A percentile compares a stretch with the other conserved stretches of the same genome.
Conservation (phyloP, 2,329 filamentous ascomycete genomes). For the Penicillium italicum region DNA sequence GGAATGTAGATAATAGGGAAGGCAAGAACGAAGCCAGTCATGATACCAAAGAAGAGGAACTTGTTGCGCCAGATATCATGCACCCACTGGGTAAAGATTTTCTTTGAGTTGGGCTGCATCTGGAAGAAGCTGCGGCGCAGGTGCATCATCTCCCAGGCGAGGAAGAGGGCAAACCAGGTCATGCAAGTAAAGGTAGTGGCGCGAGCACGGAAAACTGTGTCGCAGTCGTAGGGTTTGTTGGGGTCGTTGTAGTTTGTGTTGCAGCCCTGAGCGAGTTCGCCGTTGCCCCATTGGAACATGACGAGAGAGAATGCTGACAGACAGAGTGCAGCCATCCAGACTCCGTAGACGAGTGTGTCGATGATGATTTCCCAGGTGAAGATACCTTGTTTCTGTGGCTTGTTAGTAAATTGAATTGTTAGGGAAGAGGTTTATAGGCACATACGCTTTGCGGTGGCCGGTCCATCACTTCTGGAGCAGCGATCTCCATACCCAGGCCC, state of each 20-base stretch:
- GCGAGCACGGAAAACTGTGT: constrained; percentile 66
- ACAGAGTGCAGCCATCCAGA: constrained; percentile 70
- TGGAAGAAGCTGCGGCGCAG: constrained; percentile 71
- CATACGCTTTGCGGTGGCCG: constrained; percentile 65
- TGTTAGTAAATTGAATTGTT: constrained; percentile 10
- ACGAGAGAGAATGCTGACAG: constrained; percentile 62
- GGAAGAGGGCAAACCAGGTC: constrained; percentile 72
- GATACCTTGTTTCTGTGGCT: constrained; percentile 56
- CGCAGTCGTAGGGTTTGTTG: constrained; percentile 45
- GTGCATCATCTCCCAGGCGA: constrained; percentile 75
- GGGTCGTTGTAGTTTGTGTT: constrained; percentile 53
- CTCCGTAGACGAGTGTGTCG: constrained; percentile 76
- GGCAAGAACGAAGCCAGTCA: constrained; percentile 54
- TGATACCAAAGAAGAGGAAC: constrained; percentile 66
- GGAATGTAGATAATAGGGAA: constrained; percentile 66
- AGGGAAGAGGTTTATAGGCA: not conserved
- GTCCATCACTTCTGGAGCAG: constrained; percentile 71
- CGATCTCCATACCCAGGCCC: constrained; percentile 75
- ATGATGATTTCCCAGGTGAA: constrained; percentile 74
- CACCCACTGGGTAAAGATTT: constrained; percentile 64
- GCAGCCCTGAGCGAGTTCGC: constrained; percentile 58
- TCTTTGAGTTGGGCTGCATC: constrained; percentile 62
- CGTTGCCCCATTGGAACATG: constrained; percentile 59
- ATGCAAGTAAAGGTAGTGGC: constrained; percentile 70
- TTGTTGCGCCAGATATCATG: constrained; percentile 67